These are phyloP conservation scores for Arthrobotrys sinensis DNA, from an alignment of 2,329 filamentous ascomycete genomes.

Conservation along the genomic window DNA sequence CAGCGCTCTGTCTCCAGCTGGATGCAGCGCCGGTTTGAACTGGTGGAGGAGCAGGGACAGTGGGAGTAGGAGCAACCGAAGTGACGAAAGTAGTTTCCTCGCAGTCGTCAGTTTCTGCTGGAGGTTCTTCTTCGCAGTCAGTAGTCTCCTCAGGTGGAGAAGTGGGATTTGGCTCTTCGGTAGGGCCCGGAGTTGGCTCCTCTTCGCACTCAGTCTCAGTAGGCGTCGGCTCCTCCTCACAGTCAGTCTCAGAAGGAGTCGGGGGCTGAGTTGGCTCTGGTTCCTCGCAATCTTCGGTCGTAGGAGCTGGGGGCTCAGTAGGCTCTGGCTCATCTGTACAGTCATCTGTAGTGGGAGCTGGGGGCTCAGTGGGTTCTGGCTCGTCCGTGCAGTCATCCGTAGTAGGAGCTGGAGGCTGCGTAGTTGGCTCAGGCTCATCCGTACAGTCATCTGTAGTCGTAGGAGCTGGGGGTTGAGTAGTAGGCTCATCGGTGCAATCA, in stretches of 20 bases:
- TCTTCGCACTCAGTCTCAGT: constrained; percentile 39
- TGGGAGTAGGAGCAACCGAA: constrained; percentile 27
- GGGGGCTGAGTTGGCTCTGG: constrained; percentile 29
- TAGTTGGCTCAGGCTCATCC: constrained; percentile 32
- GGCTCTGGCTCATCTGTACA: constrained; percentile 36
- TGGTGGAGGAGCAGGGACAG: constrained; percentile 28
- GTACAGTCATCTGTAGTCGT: constrained; percentile 28
- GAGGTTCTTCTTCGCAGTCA: constrained; percentile 40
- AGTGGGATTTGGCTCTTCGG: constrained; percentile 14
- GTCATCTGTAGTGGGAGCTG: constrained; percentile 29
- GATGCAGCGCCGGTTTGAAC: constrained; percentile 44
- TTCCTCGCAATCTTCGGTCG: constrained; percentile 39
- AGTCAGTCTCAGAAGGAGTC: constrained; percentile 45
- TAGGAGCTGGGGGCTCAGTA: constrained; percentile 20
- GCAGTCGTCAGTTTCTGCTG: constrained; percentile 31
- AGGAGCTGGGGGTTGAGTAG: constrained; percentile 17
- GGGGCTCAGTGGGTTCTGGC: constrained; percentile 5
- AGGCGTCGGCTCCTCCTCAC: constrained; percentile 30
- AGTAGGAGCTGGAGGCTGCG: constrained; percentile 34
- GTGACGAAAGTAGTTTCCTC: constrained; percentile 51
- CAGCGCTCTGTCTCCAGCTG: constrained; percentile 31
- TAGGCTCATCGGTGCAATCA: constrained; percentile 53
- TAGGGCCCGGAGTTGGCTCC: constrained; percentile 31
- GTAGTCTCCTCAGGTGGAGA: constrained; percentile 11
- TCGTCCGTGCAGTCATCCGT: constrained; percentile 43